Base-by-base conservation (phyloP, 306 rosid genomes). In the Acacia melanoxylon region DNA sequence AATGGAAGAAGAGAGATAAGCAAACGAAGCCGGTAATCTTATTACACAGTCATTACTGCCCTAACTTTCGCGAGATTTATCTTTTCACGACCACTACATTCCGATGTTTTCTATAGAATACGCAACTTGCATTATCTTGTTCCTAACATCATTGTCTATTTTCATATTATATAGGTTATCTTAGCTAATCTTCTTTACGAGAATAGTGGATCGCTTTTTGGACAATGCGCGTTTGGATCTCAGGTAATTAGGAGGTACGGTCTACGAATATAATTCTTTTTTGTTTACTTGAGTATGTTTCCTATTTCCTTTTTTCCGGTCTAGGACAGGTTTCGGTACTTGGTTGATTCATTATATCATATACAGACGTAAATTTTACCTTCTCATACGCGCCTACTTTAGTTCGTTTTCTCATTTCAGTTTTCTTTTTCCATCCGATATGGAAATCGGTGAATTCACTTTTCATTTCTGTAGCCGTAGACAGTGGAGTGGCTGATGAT, bases 241-340 rank as follows among this genome's bases (percentile, higher is more conserved):
- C 85, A 78, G 88, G 84, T 83, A 75, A 69, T 9, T 80, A 45
- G 73, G 86, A 80, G 80, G 75, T 74, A 44, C 78, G 22, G 40
- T 78, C 9, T 78, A 72, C 35, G 56, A 46, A 27, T 76, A 52
- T 78, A n/a, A 46, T 62, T 65, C 49, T 46, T 65, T 72, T 72
- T 16, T 5, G 52, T 35, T 62, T 19, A 24, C 54, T 75, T 63
- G 20, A 7, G 8, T 12, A 13, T 58, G 56, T 78, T 70, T 63
- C 69, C 8, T 65, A 24, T 73, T 42, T 68, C n/a, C 17, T 75
- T 86, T 75, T 86, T 68, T 15, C 77, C 42, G 45, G 54, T 66
- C 68, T 75, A 13, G 73, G 73, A 54, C 85, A 49, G 66, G 63
- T 6, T 76, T 68, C 45, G n/a, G 78, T 76, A 58, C 76, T 56